These are phyloP conservation scores for Saccharomyces hybrid DNA, from an alignment of 1,139 yeast genomes.

Conservation along the genomic window DNA sequence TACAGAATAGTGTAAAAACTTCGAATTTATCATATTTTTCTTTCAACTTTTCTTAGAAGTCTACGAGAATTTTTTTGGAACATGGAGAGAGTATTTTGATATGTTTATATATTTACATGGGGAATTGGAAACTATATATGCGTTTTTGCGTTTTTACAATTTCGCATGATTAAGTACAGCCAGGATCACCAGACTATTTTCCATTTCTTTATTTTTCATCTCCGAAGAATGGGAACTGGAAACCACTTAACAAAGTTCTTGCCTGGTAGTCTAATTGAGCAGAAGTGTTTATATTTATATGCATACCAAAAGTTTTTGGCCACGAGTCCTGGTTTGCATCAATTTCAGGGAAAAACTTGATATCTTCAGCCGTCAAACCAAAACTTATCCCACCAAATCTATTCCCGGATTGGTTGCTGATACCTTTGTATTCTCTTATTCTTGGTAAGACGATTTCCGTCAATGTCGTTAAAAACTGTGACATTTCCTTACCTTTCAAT, in stretches of 20 bases:
- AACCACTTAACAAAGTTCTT: constrained; percentile 72
- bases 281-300: constrained; percentile 75
- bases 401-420: constrained; percentile 74
- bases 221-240: constrained; percentile 64
- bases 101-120: constrained; percentile 9
- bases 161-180: constrained; percentile 1
- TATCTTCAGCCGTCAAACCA: constrained; percentile 73
- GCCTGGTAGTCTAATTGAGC: constrained; percentile 92
- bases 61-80: background rate
- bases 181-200: background rate
- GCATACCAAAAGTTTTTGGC: constrained; percentile 82
- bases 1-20: background rate
- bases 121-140: constrained; percentile 12
- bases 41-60: background rate
- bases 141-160: constrained; percentile 40
- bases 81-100: background rate
- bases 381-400: constrained; percentile 77
- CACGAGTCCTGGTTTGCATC: constrained; percentile 86
- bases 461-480: constrained; percentile 77
- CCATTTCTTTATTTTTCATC: background rate
- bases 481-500: constrained; percentile 72
- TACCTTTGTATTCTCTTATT: constrained; percentile 78
- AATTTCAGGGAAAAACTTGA: constrained; percentile 83
- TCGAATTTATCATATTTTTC: background rate
- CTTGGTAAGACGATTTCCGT: constrained; percentile 91